These are phyloP conservation scores for Termitomyces sp. DNA, from an alignment of 768 basidiomycete species.

Conservation along the genomic window DNA sequence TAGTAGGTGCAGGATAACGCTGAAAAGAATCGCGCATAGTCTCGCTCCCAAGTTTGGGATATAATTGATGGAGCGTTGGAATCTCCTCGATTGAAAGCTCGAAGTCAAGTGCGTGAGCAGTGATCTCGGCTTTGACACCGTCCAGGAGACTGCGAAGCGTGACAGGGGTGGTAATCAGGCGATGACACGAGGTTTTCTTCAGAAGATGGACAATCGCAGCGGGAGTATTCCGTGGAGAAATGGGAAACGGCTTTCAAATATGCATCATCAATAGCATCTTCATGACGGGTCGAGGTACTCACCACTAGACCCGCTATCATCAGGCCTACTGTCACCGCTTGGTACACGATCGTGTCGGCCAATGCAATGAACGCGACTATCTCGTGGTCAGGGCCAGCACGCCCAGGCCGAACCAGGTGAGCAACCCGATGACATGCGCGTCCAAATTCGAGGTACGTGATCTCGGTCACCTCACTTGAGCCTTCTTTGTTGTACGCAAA, in stretches of 20 bases:
- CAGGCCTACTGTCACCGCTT: slow-evolving; percentile 29
- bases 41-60: slow-evolving; percentile 14
- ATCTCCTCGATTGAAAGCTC: slow-evolving; percentile 11
- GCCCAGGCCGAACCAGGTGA: slow-evolving; percentile 24
- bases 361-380: slow-evolving; percentile 28
- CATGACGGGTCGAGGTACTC: not conserved
- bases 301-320: slow-evolving; percentile 26
- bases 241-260: slow-evolving; percentile 26
- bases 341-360: slow-evolving; percentile 28
- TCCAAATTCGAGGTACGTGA: slow-evolving; percentile 34
- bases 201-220: slow-evolving; percentile 25
- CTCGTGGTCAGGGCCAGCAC: slow-evolving; percentile 16
- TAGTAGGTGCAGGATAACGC: slow-evolving; percentile 4
- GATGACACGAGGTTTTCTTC: slow-evolving; percentile 24
- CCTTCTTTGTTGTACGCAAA: slow-evolving; percentile 16
- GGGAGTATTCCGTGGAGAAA: slow-evolving; percentile 26
- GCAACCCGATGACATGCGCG: slow-evolving; percentile 36
- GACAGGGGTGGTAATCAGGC: slow-evolving; percentile 25
- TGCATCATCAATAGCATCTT: not conserved
- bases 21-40: slow-evolving; percentile 9
- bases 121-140: slow-evolving; percentile 16
- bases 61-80: slow-evolving; percentile 7
- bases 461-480: slow-evolving; percentile 13
- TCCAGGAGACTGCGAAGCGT: slow-evolving; percentile 21
- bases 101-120: slow-evolving; percentile 4